Conservation (phyloP, 768 basidiomycete species). For the Mycena alexandri region DNA sequence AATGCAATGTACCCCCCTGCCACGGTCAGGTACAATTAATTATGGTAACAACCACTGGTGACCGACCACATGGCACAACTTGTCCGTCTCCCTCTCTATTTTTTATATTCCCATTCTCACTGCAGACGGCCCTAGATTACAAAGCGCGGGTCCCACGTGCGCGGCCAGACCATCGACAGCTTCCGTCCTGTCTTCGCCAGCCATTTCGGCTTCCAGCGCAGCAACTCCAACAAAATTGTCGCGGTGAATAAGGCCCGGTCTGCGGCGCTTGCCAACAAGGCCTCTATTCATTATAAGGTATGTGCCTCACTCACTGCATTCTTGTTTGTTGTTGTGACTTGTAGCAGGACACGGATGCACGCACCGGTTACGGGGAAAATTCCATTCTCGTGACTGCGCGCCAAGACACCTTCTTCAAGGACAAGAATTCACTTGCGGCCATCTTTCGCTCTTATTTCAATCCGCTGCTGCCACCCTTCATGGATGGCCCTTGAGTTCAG, state of each 20-base stretch:
- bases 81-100: not conserved
- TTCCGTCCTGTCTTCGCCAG: not conserved
- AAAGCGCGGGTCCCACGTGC: not conserved
- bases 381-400: not conserved
- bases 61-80: not conserved
- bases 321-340: not conserved
- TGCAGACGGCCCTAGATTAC: not conserved
- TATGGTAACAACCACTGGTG: too few species aligned
- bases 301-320: not conserved
- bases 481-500: not conserved
- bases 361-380: not conserved
- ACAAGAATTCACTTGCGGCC: not conserved
- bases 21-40: too few species aligned
- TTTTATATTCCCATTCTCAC: not conserved
- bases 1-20: too few species aligned
- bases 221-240: not conserved
- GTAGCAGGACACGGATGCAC: not conserved
- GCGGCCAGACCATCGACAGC: not conserved
- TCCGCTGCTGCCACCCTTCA: not conserved
- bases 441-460: slow-evolving; percentile 1
- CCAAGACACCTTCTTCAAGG: not conserved
- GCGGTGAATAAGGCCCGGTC: not conserved
- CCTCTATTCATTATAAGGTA: not conserved
- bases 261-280: not conserved
- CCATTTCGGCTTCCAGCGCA: not conserved